Base-by-base conservation (phyloP, 306 rosid species). In the Glycyrrhiza uralensis region DNA sequence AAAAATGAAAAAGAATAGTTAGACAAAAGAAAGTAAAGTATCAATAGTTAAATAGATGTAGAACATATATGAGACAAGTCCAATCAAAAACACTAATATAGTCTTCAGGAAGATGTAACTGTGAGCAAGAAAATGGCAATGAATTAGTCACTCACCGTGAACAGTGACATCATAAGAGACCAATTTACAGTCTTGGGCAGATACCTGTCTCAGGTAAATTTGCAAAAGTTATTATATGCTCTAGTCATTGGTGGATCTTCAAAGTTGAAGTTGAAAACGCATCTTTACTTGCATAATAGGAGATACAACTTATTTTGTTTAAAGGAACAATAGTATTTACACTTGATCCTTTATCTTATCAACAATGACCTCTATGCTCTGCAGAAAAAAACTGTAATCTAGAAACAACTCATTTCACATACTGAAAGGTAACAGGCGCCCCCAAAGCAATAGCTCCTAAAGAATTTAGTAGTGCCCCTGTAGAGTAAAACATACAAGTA, bases 371-470 rank as follows among this genome's bases (percentile, higher is more conserved):
- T 56, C 80, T 50, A 32, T 46, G 35, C 13, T 11, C 44, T 26
- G 61, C 18, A 39, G 14, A 77, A 17, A 36, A 63, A 73, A 66
- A 67, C 33, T 9, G 75, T 4, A 81, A 38, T 23, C 74, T 68
- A 71, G 17, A 41, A 71, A 75, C 55, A 69, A 57, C 77, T 73
- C 36, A 73, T 73, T 66, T 79, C 74, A 90, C 97, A 74, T 94
- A 94, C 97, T 79, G 90, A 77, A 54, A 60, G 71, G 90, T 87
- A 61, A 84, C 83, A 36, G 97, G 99, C 2, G 99, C 92, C 56
- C 97, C 96, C 85, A 94, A 80, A 50, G 90, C 90, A 47, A 94
- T 66, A 76, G 97, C 96, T 82, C 92, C 97, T 36, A 94, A 80
- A 45, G 87, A 85, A 80, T 70, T 89, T 57, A 94, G 32, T 13